Evolutionary conservation across 768 basidiomycete genomes (phyloP).

Genomic region (Cantharellus anzutake): DNA sequence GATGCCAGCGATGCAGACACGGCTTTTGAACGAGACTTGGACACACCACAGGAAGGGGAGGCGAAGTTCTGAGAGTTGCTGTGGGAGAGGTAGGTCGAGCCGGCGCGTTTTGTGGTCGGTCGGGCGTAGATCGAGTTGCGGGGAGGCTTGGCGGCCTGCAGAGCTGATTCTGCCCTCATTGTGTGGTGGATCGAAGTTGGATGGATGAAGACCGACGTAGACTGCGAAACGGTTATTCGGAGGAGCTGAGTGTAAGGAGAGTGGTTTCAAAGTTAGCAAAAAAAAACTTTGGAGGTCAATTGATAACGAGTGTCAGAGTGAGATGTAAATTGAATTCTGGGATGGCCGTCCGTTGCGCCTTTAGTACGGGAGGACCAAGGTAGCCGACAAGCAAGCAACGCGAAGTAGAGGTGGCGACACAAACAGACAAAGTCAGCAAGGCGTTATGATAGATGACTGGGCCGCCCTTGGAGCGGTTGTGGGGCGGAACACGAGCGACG

Average conservation of each 20-base stretch:
- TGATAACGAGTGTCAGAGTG: neutral
- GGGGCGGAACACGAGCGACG: neutral
- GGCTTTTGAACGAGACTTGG: slow-evolving; percentile 36
- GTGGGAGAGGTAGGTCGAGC: neutral
- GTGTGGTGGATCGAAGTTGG: neutral
- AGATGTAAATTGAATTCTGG: neutral
- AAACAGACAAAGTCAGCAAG: neutral
- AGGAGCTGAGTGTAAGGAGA: neutral
- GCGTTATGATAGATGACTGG: neutral
- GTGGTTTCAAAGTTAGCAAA: slow-evolving; percentile 1
- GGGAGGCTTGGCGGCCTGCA: slow-evolving; percentile 2
- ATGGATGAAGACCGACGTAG: neutral
- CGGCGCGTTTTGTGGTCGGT: slow-evolving; percentile 2
- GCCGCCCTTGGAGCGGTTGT: slow-evolving; percentile 9
- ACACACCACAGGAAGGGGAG: slow-evolving; percentile 33
- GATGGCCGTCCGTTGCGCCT: neutral
- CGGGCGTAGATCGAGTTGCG: slow-evolving; percentile 6
- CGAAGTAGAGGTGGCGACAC: slow-evolving; percentile 1
- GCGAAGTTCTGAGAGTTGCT: slow-evolving; percentile 48
- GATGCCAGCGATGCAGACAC: slow-evolving; percentile 25
- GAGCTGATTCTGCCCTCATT: neutral
- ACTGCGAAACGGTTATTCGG: neutral
- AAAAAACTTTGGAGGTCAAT: neutral
- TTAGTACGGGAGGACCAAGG: neutral
- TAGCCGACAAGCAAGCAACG: too few species aligned